phyloP scores from a whole-genome alignment of 2,329 filamentous ascomycete species.

The Lachnellula cervina region DNA sequence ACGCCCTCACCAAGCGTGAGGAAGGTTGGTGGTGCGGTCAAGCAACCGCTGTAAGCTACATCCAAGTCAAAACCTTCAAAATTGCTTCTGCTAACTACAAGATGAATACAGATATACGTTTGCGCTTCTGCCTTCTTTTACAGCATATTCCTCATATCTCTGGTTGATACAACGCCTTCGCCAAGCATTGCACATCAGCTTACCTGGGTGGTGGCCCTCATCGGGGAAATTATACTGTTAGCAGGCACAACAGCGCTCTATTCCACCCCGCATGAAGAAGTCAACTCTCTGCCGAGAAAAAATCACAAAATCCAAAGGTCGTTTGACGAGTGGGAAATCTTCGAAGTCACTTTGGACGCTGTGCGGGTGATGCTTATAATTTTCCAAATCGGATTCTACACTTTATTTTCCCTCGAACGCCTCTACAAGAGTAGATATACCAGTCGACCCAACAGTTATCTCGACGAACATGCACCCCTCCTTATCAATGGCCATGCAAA shows the following conservation, averaged over 20 bases:
- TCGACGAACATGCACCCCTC: slow-evolving; percentile 58
- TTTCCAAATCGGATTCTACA: slow-evolving; percentile 51
- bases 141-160: slow-evolving; percentile 76
- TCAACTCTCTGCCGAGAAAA: slow-evolving; percentile 36
- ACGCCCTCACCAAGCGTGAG: slow-evolving; percentile 62
- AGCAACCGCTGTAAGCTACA: slow-evolving; percentile 61
- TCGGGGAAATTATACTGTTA: slow-evolving; percentile 69
- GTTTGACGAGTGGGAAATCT: slow-evolving; percentile 51
- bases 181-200: slow-evolving; percentile 75
- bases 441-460: slow-evolving; percentile 7
- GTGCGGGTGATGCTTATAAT: slow-evolving; percentile 63
- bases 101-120: slow-evolving; percentile 65
- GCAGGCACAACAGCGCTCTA: slow-evolving; percentile 65
- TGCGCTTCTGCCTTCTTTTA: slow-evolving; percentile 83
- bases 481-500: slow-evolving; percentile 41
- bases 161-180: slow-evolving; percentile 77
- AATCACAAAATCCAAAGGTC: slow-evolving; percentile 38
- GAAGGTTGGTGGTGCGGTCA: slow-evolving; percentile 80
- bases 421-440: slow-evolving; percentile 15
- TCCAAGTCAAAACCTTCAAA: slow-evolving; percentile 5
- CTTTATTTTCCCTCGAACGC: slow-evolving; percentile 42
- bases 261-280: slow-evolving; percentile 58
- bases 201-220: slow-evolving; percentile 71
- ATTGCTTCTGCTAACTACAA: slow-evolving; percentile 14
- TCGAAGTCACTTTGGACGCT: slow-evolving; percentile 62